phyloP scores from a whole-genome alignment of 2,329 filamentous ascomycete genomes.

The Scedosporium dehoogii region DNA sequence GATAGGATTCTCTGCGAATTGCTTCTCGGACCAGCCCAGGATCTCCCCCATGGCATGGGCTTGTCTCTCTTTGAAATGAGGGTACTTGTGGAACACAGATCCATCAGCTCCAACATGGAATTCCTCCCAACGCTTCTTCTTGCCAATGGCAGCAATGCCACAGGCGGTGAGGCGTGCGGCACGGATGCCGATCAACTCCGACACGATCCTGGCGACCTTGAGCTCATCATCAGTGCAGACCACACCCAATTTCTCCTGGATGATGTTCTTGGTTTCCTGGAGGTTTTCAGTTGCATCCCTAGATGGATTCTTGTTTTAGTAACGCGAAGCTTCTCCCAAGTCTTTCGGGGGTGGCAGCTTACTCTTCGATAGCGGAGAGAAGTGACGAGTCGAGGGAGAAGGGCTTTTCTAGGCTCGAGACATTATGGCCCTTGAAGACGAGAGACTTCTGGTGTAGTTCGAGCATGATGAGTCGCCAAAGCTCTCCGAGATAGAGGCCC shows the following conservation, averaged over 20 bases:
- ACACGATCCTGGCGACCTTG: slow-evolving; percentile 77
- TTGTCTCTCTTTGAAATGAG: slow-evolving; percentile 90
- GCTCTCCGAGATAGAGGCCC: slow-evolving; percentile 86
- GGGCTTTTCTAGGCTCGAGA: slow-evolving; percentile 68
- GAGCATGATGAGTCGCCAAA: slow-evolving; percentile 79
- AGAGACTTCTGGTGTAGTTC: slow-evolving; percentile 73
- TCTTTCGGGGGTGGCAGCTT: slow-evolving; percentile 16
- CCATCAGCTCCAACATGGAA: slow-evolving; percentile 96
- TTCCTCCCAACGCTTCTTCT: slow-evolving; percentile 80
- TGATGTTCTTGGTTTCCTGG: slow-evolving; percentile 75
- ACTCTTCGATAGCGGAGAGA: slow-evolving; percentile 85
- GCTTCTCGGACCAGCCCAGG: slow-evolving; percentile 71
- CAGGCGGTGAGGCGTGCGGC: slow-evolving; percentile 88
- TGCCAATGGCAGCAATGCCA: slow-evolving; percentile 91
- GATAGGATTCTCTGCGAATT: slow-evolving; percentile 70
- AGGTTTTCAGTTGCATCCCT: slow-evolving; percentile 94
- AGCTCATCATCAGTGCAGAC: slow-evolving; percentile 66
- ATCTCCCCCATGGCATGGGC: slow-evolving; percentile 88
- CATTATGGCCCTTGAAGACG: slow-evolving; percentile 79
- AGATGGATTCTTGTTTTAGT: not conserved
- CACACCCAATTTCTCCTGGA: slow-evolving; percentile 67
- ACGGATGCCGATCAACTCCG: slow-evolving; percentile 90
- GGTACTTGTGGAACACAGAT: slow-evolving; percentile 98
- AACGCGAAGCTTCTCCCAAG: not conserved
- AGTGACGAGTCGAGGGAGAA: slow-evolving; percentile 92